Base-by-base conservation (phyloP, 768 basidiomycete genomes). In the Symmetrospora coprosmae region DNA sequence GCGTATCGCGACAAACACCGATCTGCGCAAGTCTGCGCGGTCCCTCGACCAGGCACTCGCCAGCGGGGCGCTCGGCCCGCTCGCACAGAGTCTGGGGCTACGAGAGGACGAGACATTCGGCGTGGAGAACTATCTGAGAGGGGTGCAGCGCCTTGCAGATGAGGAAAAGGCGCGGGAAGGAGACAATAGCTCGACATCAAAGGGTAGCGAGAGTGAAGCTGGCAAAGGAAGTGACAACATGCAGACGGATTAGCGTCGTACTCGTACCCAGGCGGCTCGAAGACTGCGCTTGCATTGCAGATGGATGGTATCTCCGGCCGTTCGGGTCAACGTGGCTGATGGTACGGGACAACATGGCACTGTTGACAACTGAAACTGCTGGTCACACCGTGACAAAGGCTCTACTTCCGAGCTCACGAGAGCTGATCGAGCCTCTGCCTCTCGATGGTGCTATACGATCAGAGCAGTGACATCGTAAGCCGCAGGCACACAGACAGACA, bases 81-180 rank as follows among this genome's bases (percentile, higher is more conserved):
- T 64, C 4, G 46, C 47, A 3, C 25, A 23, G 8, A 40, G 62
- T 23, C 46, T 64, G 49, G 63, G 63, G 23, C 21, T 64, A 35
- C 37, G 41, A 17, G 49, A 43, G 33, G 62, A 63, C 9, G 56
- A 63, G 16, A 56, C 63, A n/a, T 34, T 63, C 25, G 59, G 63
- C n/a, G 45, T 60, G 33, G 56, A 64, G 16, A 58, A 60, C 34
- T 64, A 64, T 34, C 27, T 64, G 37, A 50, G 47, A 23, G 63
- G 62, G 4, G 60, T 64, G 3, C 56, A 64, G 30, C 25, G 43
- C 21, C 40, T 64, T n/a, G 62, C 31, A 6, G 62, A 64, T 30
- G 33, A 60, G 49, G 62, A 60, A 27, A 63, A 37, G 30, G 39
- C 43, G 43, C 33, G 21, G 5, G 50, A 51, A 21, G 50, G 50